phyloP scores from a whole-genome alignment of 2,329 filamentous ascomycete genomes.

The Rutstroemia sp. region DNA sequence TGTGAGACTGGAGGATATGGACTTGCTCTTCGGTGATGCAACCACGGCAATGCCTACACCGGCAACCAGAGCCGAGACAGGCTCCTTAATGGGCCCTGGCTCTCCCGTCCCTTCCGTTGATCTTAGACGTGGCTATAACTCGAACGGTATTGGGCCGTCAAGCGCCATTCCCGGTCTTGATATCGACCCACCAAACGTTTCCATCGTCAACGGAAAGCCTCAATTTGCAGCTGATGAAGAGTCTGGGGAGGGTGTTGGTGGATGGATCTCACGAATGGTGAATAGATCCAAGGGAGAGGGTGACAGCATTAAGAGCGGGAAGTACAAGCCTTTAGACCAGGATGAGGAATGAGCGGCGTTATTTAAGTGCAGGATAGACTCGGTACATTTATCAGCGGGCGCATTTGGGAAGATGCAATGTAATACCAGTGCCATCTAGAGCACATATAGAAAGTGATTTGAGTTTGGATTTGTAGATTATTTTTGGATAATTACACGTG shows the following conservation, averaged over 20 bases:
- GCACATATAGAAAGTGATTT: conserved; percentile 7
- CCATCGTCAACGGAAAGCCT: conserved; percentile 42
- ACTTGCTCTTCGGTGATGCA: conserved; percentile 85
- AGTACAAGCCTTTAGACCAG: conserved; percentile 34
- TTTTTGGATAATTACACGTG: not conserved
- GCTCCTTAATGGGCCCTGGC: conserved; percentile 68
- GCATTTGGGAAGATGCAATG: conserved; percentile 7
- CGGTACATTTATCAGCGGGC: conserved; percentile 13
- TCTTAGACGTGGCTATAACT: conserved; percentile 46
- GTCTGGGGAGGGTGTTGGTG: conserved; percentile 48
- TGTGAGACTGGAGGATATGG: conserved; percentile 94
- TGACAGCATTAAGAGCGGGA: conserved; percentile 20
- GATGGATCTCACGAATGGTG: conserved; percentile 64
- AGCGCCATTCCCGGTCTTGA: conserved; percentile 72
- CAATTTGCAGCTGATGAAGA: conserved; percentile 30
- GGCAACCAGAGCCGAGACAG: conserved; percentile 66
- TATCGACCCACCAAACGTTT: conserved; percentile 67
- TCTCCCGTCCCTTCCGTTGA: conserved; percentile 78
- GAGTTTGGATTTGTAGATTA: conserved; percentile 4
- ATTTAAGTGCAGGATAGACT: conserved; percentile 1
- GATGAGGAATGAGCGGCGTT: conserved; percentile 31
- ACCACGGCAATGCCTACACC: conserved; percentile 79
- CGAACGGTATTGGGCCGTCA: conserved; percentile 44
- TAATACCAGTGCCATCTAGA: conserved; percentile 11
- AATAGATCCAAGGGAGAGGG: conserved; percentile 39